A percentile compares a stretch with the other conserved stretches of the same genome.
phyloP scores from a whole-genome alignment of 2,329 filamentous ascomycete genomes.

The Hypocreales sp. region DNA sequence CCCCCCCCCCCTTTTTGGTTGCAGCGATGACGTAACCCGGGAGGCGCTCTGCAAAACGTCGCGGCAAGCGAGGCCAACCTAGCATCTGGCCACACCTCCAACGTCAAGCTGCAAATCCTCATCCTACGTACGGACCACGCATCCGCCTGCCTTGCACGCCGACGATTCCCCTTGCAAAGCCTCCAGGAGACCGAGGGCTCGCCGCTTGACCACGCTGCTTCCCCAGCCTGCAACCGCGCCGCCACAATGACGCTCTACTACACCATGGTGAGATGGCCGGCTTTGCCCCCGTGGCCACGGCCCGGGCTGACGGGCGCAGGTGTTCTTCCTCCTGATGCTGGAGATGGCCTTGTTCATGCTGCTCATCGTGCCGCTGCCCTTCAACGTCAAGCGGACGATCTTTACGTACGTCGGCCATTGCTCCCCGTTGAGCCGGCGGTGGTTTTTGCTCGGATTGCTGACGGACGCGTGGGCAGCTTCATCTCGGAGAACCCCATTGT shows the following conservation, averaged over 20 bases:
- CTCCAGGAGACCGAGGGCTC: too few species aligned
- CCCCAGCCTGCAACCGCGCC: too few species aligned
- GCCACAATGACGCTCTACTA: conserved; percentile 43
- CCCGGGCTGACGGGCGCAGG: conserved; percentile 31
- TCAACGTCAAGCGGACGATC: conserved; percentile 68
- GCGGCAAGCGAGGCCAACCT: too few species aligned
- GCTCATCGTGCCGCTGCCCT: conserved; percentile 76
- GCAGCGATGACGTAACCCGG: too few species aligned
- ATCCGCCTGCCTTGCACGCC: too few species aligned
- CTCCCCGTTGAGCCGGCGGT: not conserved
- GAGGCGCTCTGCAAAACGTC: too few species aligned
- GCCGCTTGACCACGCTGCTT: too few species aligned
- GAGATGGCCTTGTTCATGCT: conserved; percentile 75
- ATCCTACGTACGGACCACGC: too few species aligned
- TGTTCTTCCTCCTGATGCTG: conserved; percentile 67
- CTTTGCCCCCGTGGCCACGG: conserved; percentile 1
- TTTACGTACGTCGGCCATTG: conserved; percentile 50
- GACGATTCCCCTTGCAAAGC: too few species aligned
- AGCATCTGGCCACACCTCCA: too few species aligned
- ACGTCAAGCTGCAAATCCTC: too few species aligned
- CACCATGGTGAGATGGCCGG: conserved; percentile 26
- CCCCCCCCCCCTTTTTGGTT: too few species aligned
- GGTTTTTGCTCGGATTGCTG: not conserved
- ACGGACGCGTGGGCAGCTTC: conserved; percentile 41
- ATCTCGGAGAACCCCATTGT: conserved; percentile 76